These are phyloP conservation scores for Phalaenopsis hybrid DNA, from an alignment of 116 monocot genomes.

Conservation along the genomic window DNA sequence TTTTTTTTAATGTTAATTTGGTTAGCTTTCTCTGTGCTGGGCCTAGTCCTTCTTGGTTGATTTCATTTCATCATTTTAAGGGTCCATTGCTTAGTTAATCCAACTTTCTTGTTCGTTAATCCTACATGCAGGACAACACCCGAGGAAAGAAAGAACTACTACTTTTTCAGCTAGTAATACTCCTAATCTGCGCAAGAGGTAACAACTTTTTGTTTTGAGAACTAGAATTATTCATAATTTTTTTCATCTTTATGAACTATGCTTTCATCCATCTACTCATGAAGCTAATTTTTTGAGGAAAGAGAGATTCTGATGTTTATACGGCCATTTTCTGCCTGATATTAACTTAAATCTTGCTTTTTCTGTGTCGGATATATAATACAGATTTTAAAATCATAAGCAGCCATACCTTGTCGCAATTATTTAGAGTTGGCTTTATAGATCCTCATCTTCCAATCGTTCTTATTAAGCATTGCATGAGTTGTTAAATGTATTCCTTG, in stretches of 20 bases:
- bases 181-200: constrained; percentile 21
- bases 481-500: too few relatives aligned
- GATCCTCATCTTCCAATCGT: too few relatives aligned
- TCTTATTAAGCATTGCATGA: too few relatives aligned
- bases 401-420: too few relatives aligned
- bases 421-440: too few relatives aligned
- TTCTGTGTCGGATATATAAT: not conserved
- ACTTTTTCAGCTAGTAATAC: constrained; percentile 7
- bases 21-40: not conserved
- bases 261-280: not conserved
- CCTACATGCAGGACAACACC: constrained; percentile 20
- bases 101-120: not conserved
- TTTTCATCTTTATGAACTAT: not conserved
- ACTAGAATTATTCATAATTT: not conserved
- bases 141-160: constrained; percentile 25
- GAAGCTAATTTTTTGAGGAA: too few relatives aligned
- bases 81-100: not conserved
- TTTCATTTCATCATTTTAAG: not conserved
- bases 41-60: not conserved
- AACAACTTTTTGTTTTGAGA: not conserved
- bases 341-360: not conserved
- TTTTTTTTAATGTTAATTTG: not conserved
- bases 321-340: not conserved
- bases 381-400: not conserved
- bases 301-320: too few relatives aligned